Conservation (phyloP, 768 basidiomycete genomes). For the Amylocystis lapponica region DNA sequence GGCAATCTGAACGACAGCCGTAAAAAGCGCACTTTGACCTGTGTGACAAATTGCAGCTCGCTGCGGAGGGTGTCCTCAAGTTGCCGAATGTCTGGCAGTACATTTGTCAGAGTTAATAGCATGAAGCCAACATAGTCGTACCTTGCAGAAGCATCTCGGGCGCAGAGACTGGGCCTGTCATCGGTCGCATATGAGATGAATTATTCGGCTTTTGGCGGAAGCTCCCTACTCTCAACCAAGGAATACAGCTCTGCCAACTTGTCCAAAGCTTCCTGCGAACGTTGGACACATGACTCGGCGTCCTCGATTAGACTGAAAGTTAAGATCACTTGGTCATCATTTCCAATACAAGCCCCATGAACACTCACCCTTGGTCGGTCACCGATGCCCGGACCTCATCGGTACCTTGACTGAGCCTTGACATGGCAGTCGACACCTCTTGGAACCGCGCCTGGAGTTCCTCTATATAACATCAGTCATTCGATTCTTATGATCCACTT, state of each 20-base stretch:
- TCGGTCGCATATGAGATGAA: too few relatives aligned
- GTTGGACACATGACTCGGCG: conserved; percentile 46
- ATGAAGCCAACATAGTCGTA: neutral
- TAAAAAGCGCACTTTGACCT: conserved; percentile 31
- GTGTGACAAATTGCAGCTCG: conserved; percentile 52
- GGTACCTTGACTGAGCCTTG: conserved; percentile 50
- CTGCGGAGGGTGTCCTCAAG: conserved; percentile 55
- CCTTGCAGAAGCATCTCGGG: conserved; percentile 13
- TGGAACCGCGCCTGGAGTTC: conserved; percentile 51
- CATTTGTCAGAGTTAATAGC: neutral
- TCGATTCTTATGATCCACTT: neutral
- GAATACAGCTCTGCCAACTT: conserved; percentile 46
- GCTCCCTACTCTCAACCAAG: conserved; percentile 42
- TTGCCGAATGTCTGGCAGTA: conserved; percentile 47
- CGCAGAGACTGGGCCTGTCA: conserved; percentile 27
- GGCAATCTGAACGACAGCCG: neutral
- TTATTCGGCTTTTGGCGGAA: too few relatives aligned
- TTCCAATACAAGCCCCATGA: neutral
- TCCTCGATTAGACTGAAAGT: conserved; percentile 49
- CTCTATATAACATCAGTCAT: conserved; percentile 34
- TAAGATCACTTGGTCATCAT: neutral
- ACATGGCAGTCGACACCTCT: conserved; percentile 48
- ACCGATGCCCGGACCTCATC: conserved; percentile 51
- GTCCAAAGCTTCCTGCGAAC: conserved; percentile 56
- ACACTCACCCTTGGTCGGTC: conserved; percentile 39